phyloP scores from a whole-genome alignment of 495 filamentous ascomycete genomes.

The Penicillium malachiteum region DNA sequence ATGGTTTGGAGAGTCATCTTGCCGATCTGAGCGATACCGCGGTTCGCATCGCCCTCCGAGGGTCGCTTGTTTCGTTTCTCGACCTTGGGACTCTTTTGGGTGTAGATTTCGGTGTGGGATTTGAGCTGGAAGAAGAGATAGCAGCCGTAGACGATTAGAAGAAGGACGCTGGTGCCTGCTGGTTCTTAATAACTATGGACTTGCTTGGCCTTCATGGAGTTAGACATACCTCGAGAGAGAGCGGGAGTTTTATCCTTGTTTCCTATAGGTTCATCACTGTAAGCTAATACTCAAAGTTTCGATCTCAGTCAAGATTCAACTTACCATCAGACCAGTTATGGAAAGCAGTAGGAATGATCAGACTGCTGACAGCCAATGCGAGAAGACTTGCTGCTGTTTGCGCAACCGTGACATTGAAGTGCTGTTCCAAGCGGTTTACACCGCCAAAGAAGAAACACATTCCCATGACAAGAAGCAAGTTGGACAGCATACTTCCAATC shows the following conservation, averaged over 20 bases:
- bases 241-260: conserved; percentile 25
- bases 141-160: conserved; percentile 72
- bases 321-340: conserved; percentile 50
- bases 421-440: conserved; percentile 73
- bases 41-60: conserved; percentile 57
- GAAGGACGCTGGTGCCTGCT: conserved; percentile 65
- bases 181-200: not conserved
- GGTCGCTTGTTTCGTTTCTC: conserved; percentile 53
- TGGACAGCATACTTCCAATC: conserved; percentile 88
- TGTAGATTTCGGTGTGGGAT: conserved; percentile 74
- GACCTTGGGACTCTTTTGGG: conserved; percentile 66
- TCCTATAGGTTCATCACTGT: conserved; percentile 20
- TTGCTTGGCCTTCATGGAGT: not conserved
- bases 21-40: conserved; percentile 61
- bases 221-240: conserved; percentile 39
- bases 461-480: conserved; percentile 85
- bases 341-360: conserved; percentile 91
- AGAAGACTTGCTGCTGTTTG: conserved; percentile 85
- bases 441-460: conserved; percentile 94
- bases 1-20: conserved; percentile 43
- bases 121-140: conserved; percentile 83
- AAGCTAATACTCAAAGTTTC: not conserved
- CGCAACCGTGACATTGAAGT: conserved; percentile 91
- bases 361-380: conserved; percentile 70
- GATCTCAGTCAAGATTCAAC: conserved; percentile 3